Percentiles rank a stretch among this genome's conserved stretches.
Conservation (phyloP, 495 filamentous ascomycete species). For the Daldinia childiae region DNA sequence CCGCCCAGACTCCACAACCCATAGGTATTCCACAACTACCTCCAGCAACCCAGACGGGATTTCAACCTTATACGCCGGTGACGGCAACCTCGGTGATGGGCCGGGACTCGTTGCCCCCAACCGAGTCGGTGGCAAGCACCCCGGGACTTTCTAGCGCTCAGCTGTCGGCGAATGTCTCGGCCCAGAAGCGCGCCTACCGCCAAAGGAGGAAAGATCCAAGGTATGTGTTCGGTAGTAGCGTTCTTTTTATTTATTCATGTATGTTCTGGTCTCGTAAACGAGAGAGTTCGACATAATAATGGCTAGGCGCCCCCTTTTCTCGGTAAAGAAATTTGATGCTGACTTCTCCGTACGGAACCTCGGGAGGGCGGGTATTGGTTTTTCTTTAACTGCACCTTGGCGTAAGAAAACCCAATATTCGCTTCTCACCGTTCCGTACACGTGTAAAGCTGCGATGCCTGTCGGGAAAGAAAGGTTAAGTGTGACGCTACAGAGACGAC, state of each 20-base stretch:
- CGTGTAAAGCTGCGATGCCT: slow-evolving; percentile 85
- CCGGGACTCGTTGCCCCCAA: slow-evolving; percentile 63
- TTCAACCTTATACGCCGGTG: slow-evolving; percentile 59
- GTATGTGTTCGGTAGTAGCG: slow-evolving; percentile 31
- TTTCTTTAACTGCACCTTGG: slow-evolving; percentile 1
- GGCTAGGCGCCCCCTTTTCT: neutral
- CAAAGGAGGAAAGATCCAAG: slow-evolving; percentile 91
- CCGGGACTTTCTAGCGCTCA: slow-evolving; percentile 58
- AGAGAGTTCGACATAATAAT: slow-evolving; percentile 1
- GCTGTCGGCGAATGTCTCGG: slow-evolving; percentile 57
- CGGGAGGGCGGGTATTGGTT: slow-evolving; percentile 27
- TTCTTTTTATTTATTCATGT: neutral
- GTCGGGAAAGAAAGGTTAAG: slow-evolving; percentile 97
- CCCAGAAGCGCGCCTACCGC: slow-evolving; percentile 93
- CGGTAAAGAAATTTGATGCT: slow-evolving; percentile 28
- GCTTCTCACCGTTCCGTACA: slow-evolving; percentile 34
- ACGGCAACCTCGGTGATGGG: slow-evolving; percentile 60
- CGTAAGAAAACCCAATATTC: slow-evolving; percentile 15
- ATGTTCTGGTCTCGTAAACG: neutral
- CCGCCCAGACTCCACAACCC: slow-evolving; percentile 52
- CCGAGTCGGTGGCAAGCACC: slow-evolving; percentile 61
- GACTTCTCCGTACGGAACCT: slow-evolving; percentile 39
- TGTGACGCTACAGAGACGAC: slow-evolving; percentile 97
- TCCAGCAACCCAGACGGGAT: slow-evolving; percentile 49
- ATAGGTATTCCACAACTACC: slow-evolving; percentile 57